phyloP scores from a whole-genome alignment of 2,329 filamentous ascomycete species.

The Cyphellophora attinorum region DNA sequence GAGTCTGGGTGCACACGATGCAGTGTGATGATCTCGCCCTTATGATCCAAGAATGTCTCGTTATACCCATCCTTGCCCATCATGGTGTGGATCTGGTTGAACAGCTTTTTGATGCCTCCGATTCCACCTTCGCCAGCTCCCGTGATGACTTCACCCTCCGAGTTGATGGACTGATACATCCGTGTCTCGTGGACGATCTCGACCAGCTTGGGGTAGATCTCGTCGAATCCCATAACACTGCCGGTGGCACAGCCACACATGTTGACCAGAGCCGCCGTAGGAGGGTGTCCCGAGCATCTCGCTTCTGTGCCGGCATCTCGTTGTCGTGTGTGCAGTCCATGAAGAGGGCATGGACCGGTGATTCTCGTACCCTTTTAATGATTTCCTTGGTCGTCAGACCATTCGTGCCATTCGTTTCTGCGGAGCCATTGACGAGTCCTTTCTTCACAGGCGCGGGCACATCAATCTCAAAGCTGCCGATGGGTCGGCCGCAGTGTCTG shows the following conservation, averaged over 20 bases:
- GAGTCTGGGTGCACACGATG: constrained; percentile 89
- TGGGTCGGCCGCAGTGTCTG: constrained; percentile 82
- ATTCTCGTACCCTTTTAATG: constrained; percentile 73
- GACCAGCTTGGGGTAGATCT: constrained; percentile 87
- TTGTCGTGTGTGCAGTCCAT: constrained; percentile 99
- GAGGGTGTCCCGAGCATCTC: constrained; percentile 89
- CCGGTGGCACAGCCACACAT: constrained; percentile 95
- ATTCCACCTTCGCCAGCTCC: constrained; percentile 74
- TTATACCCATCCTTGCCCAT: constrained; percentile 95
- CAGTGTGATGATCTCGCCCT: constrained; percentile 91
- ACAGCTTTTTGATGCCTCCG: constrained; percentile 77
- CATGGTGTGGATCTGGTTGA: constrained; percentile 88
- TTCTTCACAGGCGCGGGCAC: constrained; percentile 25
- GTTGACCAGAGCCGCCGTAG: constrained; percentile 84
- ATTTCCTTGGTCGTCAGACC: constrained; percentile 42
- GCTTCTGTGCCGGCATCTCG: constrained; percentile 87
- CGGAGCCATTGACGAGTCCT: constrained; percentile 20
- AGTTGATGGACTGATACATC: constrained; percentile 70
- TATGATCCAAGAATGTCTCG: constrained; percentile 94
- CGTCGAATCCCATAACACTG: constrained; percentile 96
- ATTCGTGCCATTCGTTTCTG: constrained; percentile 17
- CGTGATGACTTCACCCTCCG: constrained; percentile 50
- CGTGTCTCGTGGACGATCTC: constrained; percentile 86
- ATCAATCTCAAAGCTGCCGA: constrained; percentile 95
- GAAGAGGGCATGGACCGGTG: constrained; percentile 83